Base-by-base conservation (phyloP, 2,329 filamentous ascomycete species). In the Sclerotinia subarctica region DNA sequence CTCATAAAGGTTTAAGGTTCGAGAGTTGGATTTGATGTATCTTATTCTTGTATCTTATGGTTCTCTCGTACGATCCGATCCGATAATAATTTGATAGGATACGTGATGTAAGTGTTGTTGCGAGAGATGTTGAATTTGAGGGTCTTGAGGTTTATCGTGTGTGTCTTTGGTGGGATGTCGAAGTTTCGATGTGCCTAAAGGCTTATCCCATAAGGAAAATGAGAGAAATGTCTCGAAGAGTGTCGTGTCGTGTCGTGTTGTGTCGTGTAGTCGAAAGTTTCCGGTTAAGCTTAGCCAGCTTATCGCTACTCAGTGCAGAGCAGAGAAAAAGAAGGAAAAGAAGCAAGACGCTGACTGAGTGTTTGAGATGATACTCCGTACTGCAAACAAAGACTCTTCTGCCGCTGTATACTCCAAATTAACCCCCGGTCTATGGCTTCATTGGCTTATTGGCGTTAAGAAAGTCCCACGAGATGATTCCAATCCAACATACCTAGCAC, bases 1-100 rank as follows among this genome's bases (percentile, higher is more conserved):
- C 68, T 70, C 73, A 73, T 71, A 53, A 44, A 60, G 64, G 17
- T 67, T 38, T 1, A 24, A 51, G 59, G 44, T 26, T 49, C 32
- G 13, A 17, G 26, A 51, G 58, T 38, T 38, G n/a, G 46, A 47
- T 38, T 38, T 51, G 58, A 10, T 15, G 32, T 62, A 51, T 49
- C 29, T 38, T 38, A 5, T 62, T 49, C 58, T 19, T 11, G 44
- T 24, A 35, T 24, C 44, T 35, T 24, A 7, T 24, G 24, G 5
- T 19, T 38, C 49, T 46, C 29, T 49, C 44, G 44, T 62, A 56
- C 24, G 58, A 10, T 60, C 35, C 44, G 44, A 49, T n/a, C 47
- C 5, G 42, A 44, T 2, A 17, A 47, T 11, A 24, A 24, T 35
- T 26, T 19, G 44, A 49, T 19, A 42, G 11, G 26, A 32, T 32